Conservation (phyloP, 73 alveolate genomes). For the Paramecium pentaurelia region DNA sequence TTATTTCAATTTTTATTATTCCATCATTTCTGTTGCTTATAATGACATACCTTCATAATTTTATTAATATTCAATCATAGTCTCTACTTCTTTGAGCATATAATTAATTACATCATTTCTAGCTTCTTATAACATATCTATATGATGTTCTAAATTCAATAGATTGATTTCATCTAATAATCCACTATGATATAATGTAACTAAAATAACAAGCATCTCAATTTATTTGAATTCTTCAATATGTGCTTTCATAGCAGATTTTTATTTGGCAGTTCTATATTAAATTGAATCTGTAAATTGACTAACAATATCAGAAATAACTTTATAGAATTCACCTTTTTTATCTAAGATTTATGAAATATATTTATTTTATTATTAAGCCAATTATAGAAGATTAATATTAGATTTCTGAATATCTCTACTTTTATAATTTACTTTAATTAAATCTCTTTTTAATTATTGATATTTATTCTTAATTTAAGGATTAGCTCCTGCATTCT, state of each 20-base stretch:
- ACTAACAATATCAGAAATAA: not conserved
- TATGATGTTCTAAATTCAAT: conserved; percentile 8
- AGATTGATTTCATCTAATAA: not conserved
- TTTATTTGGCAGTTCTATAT: conserved; percentile 34
- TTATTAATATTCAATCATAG: conserved; percentile 38
- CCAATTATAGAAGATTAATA: not conserved
- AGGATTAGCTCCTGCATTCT: not conserved
- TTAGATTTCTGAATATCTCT: not conserved
- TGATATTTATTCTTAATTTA: not conserved
- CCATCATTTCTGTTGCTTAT: not conserved
- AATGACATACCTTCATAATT: conserved; percentile 40
- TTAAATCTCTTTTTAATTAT: not conserved
- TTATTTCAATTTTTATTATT: not conserved
- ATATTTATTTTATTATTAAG: not conserved
- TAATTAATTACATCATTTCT: conserved; percentile 53
- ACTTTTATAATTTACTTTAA: not conserved
- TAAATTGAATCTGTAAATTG: conserved; percentile 38
- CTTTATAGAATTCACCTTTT: conserved; percentile 49
- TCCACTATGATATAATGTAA: conserved; percentile 48
- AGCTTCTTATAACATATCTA: conserved; percentile 36
- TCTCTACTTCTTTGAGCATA: conserved; percentile 41
- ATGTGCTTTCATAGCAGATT: conserved; percentile 49
- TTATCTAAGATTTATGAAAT: not conserved
- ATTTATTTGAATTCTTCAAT: not conserved
- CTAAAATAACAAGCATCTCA: conserved; percentile 45